Percentiles rank a stretch among this genome's conserved stretches.
Conservation (phyloP, 1,284 basidiomycete species). For the Veloboletus limbatus region DNA sequence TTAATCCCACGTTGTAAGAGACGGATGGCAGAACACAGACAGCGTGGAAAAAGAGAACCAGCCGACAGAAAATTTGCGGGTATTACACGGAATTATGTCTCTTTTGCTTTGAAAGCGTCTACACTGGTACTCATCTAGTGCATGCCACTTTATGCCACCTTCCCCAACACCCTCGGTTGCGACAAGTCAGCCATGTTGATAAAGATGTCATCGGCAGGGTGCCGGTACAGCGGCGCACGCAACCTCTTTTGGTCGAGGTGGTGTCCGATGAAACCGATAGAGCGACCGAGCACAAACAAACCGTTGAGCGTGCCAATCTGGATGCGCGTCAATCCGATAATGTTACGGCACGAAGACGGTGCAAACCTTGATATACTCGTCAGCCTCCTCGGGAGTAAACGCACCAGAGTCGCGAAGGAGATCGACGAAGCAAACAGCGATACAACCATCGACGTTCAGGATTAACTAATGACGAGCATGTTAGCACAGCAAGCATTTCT, state of each 20-base stretch:
- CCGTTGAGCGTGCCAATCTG: conserved; percentile 91
- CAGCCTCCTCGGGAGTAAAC: conserved; percentile 94
- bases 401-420: conserved; percentile 90
- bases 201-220: conserved; percentile 85
- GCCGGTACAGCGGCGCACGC: conserved; percentile 88
- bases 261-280: conserved; percentile 96
- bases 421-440: conserved; percentile 98
- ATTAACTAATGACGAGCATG: conserved; percentile 52
- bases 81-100: conserved; percentile 21
- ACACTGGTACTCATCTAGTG: not conserved
- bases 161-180: conserved; percentile 75
- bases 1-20: no score
- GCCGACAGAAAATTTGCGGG: conserved; percentile 24
- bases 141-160: conserved; percentile 36
- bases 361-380: conserved; percentile 88
- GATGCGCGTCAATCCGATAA: conserved; percentile 6
- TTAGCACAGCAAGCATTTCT: conserved; percentile 7
- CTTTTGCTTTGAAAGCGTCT: not conserved
- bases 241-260: conserved; percentile 95
- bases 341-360: not conserved
- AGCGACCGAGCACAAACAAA: conserved; percentile 95
- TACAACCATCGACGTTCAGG: conserved; percentile 96
- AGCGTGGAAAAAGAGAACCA: no score
- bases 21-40: no score
- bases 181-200: conserved; percentile 82